Percentiles rank a stretch among this genome's conserved stretches.
Evolutionary conservation across 2,329 filamentous ascomycete species (phyloP).

Genomic region (Xylaria sp.): DNA sequence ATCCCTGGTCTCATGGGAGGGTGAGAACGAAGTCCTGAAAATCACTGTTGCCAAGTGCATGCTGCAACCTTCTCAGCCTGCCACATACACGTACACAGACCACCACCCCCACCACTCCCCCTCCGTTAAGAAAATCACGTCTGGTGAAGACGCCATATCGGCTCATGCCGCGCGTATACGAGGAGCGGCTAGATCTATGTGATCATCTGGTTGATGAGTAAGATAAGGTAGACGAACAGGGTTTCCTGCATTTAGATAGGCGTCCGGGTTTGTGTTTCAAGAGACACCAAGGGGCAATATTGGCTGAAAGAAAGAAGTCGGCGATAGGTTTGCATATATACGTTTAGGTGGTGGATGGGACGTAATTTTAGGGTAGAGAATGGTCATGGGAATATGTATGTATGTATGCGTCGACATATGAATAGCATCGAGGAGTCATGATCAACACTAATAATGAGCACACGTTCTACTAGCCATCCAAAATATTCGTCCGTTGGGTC

Average conservation of each 20-base stretch:
- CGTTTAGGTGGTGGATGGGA: background rate
- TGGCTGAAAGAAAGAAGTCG: background rate
- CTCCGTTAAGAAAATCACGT: background rate
- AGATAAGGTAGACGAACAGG: background rate
- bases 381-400: background rate
- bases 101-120: background rate
- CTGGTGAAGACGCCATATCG: background rate
- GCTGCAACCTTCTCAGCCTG: background rate
- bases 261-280: background rate
- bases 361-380: background rate
- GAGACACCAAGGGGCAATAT: background rate
- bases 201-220: background rate
- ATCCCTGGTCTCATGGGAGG: too few species aligned
- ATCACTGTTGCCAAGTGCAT: background rate
- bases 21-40: background rate
- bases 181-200: background rate
- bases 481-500: background rate
- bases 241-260: background rate
- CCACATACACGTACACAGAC: constrained; percentile 6
- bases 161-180: background rate
- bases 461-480: background rate
- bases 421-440: background rate
- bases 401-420: too few species aligned
- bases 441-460: background rate
- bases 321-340: background rate